Base-by-base conservation (phyloP, 805 yeast species). In the Schwanniomyces sp. region DNA sequence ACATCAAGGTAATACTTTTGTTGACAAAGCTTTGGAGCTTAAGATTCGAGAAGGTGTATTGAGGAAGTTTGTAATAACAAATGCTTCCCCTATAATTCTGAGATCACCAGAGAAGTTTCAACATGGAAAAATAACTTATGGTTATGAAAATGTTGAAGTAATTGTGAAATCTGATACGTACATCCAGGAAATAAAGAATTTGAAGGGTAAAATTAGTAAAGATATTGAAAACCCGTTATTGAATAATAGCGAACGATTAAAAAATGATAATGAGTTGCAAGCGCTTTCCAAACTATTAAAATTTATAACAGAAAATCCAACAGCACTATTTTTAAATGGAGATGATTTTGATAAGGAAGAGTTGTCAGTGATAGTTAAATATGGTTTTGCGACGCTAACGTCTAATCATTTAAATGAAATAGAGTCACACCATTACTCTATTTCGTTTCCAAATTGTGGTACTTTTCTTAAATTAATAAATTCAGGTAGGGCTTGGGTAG, bases 371-470 rank as follows among this genome's bases (percentile, higher is more conserved):
- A 57, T 81, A 42, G 69, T 79, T 0, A 59, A 61, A 24, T 47
- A 60, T 7, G 84, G 83, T 1, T 73, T 67, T 41, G 54, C 79
- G 5, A 74, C 82, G 0, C 54, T 78, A 42, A 69, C 76, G 0
- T 72, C 77, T 7, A 74, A 74, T 50, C 76, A 74, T 44, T 63
- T 74, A 42, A 68, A 70, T 42, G 73, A 67, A 49, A 68, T 75
- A 34, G 78, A 73, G 39, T 46, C 60, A 5, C 58, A 67, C 49
- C 63, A 69, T 51, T 75, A 76, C 49, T 61, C 74, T 17, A 53
- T 81, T 2, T 63, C 81, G 7, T 67, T 73, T 24, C 85, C 85
- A 0, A 72, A 75, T 41, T 66, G 80, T 48, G 86, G 86, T 0
- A 70, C 76, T 1, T 72, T 66, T 41, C 58, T 80, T 37, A 72